A percentile compares a stretch with the other conserved stretches of the same genome.
phyloP scores from a whole-genome alignment of 768 basidiomycete species.

The Leccinellum albellum region DNA sequence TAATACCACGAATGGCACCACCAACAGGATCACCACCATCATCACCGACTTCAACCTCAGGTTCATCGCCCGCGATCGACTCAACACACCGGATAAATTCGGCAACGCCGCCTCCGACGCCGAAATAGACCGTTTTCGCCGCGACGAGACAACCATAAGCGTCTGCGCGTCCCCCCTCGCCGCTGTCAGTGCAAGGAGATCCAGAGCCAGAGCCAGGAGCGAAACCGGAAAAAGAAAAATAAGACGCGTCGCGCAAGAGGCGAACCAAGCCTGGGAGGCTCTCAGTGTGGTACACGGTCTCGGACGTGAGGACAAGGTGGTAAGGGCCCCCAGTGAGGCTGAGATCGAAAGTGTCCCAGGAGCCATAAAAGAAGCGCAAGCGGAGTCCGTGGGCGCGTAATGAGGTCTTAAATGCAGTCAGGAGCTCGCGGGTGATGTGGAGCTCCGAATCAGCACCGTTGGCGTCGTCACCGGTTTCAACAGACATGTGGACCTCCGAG shows the following conservation, averaged over 20 bases:
- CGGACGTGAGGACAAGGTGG: constrained; percentile 80
- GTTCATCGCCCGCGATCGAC: background rate
- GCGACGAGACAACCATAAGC: constrained; percentile 67
- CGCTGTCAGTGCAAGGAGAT: background rate
- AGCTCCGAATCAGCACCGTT: constrained; percentile 46
- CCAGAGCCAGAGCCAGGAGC: constrained; percentile 5
- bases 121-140: constrained; percentile 91
- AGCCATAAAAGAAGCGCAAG: constrained; percentile 76
- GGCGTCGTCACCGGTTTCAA: background rate
- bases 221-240: background rate
- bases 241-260: constrained; percentile 43
- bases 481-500: constrained; percentile 23
- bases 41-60: background rate
- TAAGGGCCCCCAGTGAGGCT: constrained; percentile 39
- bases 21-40: background rate
- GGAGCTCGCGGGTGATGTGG: constrained; percentile 60
- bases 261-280: constrained; percentile 59
- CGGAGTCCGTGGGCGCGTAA: constrained; percentile 51
- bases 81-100: constrained; percentile 63
- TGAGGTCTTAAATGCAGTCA: constrained; percentile 59
- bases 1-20: too few relatives aligned
- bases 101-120: constrained; percentile 84
- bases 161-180: background rate
- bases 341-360: constrained; percentile 63
- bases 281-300: constrained; percentile 82